Base-by-base conservation (phyloP, 139 green algal species). In the Chlorella vulgaris region DNA sequence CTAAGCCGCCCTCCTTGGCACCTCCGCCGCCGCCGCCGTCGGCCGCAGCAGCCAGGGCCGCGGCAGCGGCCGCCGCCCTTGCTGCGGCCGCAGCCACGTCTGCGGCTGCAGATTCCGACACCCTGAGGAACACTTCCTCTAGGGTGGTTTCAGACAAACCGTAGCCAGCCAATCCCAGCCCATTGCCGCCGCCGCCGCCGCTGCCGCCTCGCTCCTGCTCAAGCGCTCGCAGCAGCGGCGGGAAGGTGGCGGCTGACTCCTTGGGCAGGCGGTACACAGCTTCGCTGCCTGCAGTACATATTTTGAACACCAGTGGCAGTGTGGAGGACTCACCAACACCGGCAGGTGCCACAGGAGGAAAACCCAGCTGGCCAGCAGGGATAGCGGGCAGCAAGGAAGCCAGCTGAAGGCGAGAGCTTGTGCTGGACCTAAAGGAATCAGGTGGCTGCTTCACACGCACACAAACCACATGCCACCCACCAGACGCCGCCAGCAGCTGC, bases 121-220 rank as follows among this genome's bases (percentile, higher is more conserved):
- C 81, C 28, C 68, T 28, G 19, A 90, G 83, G 42, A 88, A 90
- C 7, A 93, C 87, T 78, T 95, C 91, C 78, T 96, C 93, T 22
- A 96, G 84, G 0, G 93, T 96, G 3, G 92, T 96, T 18, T 93
- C 85, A 0, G 83, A 88, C 65, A 96, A 74, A 24, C 93, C 92
- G 66, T 92, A 96, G 74, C 81, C 84, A 22, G 40, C 50, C 33
- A 95, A 77, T 0, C 86, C 82, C 66, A 93, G 85, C 47, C 36
- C 63, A 21, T 38, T 53, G n/a, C 68, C 26, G 26, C 24, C 26
- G 63, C 35, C 63, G 19, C 39, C 40, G n/a, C 47, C 47, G 47
- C 47, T 58, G 47, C 47, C 47, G n/a, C 83, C 82, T 1, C 43
- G 47, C 3, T 39, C 65, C 38, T 15, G 35, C 76, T 93, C 84